Conservation (phyloP, 768 basidiomycete genomes). For the Tephrocybe rancida region DNA sequence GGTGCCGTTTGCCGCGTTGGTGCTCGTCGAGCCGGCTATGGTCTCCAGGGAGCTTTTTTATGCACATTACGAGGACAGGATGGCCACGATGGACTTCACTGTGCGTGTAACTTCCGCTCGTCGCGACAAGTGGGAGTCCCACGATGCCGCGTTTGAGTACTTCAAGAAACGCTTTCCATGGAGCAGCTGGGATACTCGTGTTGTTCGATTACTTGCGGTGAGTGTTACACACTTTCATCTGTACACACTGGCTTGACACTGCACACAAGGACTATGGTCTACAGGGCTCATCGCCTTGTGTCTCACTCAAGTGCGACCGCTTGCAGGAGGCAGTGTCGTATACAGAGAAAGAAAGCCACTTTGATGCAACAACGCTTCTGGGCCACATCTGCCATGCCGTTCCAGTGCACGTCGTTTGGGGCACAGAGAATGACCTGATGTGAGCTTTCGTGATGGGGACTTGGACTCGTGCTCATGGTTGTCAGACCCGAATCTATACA, state of each 20-base stretch:
- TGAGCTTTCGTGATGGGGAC: no score
- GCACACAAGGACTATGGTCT: conserved; percentile 37
- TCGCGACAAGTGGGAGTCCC: conserved; percentile 41
- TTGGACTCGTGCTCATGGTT: no score
- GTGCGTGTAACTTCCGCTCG: conserved; percentile 37
- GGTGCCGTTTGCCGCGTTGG: conserved; percentile 3
- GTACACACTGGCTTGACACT: neutral
- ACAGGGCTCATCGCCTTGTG: conserved; percentile 24
- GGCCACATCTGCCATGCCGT: conserved; percentile 32
- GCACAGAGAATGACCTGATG: conserved; percentile 45
- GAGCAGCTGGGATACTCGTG: conserved; percentile 46
- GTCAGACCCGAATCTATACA: conserved; percentile 47
- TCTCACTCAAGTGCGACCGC: conserved; percentile 45
- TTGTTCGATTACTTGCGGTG: conserved; percentile 39
- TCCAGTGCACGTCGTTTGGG: conserved; percentile 54
- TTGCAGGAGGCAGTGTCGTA: conserved; percentile 49
- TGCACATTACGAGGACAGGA: conserved; percentile 6
- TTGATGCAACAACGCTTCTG: conserved; percentile 38
- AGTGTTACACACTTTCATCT: conserved; percentile 16
- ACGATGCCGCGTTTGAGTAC: conserved; percentile 42
- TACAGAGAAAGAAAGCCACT: conserved; percentile 45
- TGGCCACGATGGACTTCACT: conserved; percentile 22
- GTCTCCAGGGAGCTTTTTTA: conserved; percentile 14
- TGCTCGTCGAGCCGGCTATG: conserved; percentile 11
- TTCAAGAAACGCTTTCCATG: conserved; percentile 47